A percentile compares a stretch with the other conserved stretches of the same genome.
phyloP scores from a whole-genome alignment of 1,139 yeast species.

The Blastobotrys elegans region DNA sequence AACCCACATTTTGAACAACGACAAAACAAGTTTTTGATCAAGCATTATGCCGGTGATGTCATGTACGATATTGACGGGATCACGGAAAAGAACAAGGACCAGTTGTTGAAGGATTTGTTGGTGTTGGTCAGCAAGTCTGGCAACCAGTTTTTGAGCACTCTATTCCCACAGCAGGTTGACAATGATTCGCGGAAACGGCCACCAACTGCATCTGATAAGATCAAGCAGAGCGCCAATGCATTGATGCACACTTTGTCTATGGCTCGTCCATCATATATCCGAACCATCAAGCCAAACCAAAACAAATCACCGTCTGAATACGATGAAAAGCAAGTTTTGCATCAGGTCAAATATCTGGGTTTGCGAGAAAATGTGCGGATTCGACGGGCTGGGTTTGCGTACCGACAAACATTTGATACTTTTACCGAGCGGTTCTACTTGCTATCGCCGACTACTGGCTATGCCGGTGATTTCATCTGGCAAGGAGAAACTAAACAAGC shows the following conservation, averaged over 20 bases:
- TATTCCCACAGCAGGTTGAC: conserved; percentile 79
- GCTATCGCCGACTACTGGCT: conserved; percentile 82
- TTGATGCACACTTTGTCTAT: conserved; percentile 84
- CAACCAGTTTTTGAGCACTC: conserved; percentile 56
- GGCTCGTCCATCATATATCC: conserved; percentile 90
- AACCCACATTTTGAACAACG: conserved; percentile 90
- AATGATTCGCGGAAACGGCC: conserved; percentile 61
- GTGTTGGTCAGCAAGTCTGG: conserved; percentile 70
- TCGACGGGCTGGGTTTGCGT: conserved; percentile 98
- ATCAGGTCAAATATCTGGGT: conserved; percentile 94
- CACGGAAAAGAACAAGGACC: conserved; percentile 98
- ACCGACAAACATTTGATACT: conserved; percentile 93
- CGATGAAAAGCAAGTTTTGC: conserved; percentile 83
- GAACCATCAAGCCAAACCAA: conserved; percentile 97
- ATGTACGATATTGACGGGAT: conserved; percentile 84
- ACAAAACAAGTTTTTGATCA: conserved; percentile 79
- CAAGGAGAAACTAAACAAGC: conserved; percentile 82
- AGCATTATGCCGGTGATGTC: conserved; percentile 98
- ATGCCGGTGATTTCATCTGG: conserved; percentile 98
- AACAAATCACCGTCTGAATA: conserved; percentile 87
- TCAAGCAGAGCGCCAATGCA: conserved; percentile 85
- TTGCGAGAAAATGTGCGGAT: conserved; percentile 95
- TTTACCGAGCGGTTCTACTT: conserved; percentile 95
- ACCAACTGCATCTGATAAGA: conserved; percentile 96
- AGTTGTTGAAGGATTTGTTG: conserved; percentile 79